Percentiles rank a stretch among this genome's conserved stretches.
phyloP scores from a whole-genome alignment of 2,329 filamentous ascomycete genomes.

The Phyllosticta paracitricarpa region DNA sequence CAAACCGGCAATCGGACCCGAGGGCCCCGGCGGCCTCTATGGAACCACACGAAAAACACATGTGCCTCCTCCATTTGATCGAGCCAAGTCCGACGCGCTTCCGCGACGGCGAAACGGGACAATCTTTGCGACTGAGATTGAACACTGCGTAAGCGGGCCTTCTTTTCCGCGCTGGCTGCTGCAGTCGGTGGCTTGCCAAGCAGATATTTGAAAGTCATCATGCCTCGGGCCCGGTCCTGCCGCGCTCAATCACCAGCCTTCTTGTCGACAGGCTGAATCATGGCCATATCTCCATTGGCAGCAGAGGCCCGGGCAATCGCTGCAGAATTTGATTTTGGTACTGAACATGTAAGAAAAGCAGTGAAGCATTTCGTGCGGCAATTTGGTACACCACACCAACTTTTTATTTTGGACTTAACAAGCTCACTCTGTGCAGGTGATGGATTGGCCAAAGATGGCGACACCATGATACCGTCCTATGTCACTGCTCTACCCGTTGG shows the following conservation, averaged over 20 bases:
- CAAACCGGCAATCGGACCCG: neutral
- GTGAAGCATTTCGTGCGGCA: slow-evolving; percentile 3
- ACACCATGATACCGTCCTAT: slow-evolving; percentile 7
- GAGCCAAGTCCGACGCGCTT: neutral
- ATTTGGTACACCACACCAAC: neutral
- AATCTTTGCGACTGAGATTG: neutral
- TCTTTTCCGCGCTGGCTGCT: neutral
- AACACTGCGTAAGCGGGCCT: neutral
- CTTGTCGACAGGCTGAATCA: neutral
- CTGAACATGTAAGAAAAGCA: slow-evolving; percentile 1
- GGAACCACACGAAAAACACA: neutral
- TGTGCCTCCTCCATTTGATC: neutral
- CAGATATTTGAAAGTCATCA: neutral
- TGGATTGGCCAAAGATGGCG: slow-evolving; percentile 5
- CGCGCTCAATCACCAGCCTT: neutral
- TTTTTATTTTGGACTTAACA: neutral
- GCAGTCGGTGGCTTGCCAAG: neutral
- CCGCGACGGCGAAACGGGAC: neutral
- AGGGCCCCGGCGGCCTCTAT: neutral
- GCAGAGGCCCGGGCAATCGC: slow-evolving; percentile 4
- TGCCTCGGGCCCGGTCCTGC: neutral
- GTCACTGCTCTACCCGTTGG: neutral
- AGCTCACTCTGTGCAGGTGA: neutral
- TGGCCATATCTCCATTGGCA: neutral
- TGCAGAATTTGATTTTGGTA: slow-evolving; percentile 1